phyloP scores from a whole-genome alignment of 306 rosid genomes.

The Cicer yamashitae region DNA sequence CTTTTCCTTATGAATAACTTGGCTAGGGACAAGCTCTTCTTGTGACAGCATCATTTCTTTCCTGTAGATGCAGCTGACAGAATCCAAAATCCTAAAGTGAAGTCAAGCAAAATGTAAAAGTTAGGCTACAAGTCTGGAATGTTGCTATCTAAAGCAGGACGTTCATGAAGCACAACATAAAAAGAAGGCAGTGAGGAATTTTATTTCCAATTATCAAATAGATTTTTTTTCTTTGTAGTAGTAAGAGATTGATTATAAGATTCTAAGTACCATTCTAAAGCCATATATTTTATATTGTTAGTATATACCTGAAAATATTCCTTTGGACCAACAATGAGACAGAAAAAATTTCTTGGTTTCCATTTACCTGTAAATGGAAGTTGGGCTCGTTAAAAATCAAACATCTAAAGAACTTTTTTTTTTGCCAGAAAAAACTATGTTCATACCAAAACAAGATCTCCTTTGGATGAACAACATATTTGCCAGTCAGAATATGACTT shows the following conservation, averaged over 20 bases:
- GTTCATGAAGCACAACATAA: background rate
- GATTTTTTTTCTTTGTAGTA: background rate
- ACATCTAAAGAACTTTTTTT: slow-evolving; percentile 6
- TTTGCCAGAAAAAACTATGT: slow-evolving; percentile 27
- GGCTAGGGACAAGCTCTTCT: slow-evolving; percentile 53
- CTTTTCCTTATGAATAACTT: slow-evolving; percentile 69
- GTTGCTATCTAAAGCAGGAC: background rate
- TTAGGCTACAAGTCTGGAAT: slow-evolving; percentile 22
- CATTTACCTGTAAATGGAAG: slow-evolving; percentile 69
- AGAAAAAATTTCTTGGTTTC: slow-evolving; percentile 75
- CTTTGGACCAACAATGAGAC: slow-evolving; percentile 66
- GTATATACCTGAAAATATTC: slow-evolving; percentile 66
- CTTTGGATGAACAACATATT: slow-evolving; percentile 72
- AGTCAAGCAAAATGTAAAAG: slow-evolving; percentile 23
- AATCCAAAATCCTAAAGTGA: slow-evolving; percentile 66
- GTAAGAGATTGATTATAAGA: slow-evolving; percentile 18
- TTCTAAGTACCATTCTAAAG: slow-evolving; percentile 8
- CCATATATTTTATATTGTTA: background rate
- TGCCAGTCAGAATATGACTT: slow-evolving; percentile 58
- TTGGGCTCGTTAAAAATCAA: slow-evolving; percentile 27
- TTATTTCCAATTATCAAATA: background rate
- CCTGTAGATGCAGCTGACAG: slow-evolving; percentile 59
- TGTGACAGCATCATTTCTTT: slow-evolving; percentile 61
- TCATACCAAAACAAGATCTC: slow-evolving; percentile 85
- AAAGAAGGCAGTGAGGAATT: slow-evolving; percentile 8